A percentile compares a stretch with the other conserved stretches of the same genome.
These are phyloP conservation scores for Theileria orientalis DNA, from an alignment of 169 alveolate genomes.

Conservation along the genomic window DNA sequence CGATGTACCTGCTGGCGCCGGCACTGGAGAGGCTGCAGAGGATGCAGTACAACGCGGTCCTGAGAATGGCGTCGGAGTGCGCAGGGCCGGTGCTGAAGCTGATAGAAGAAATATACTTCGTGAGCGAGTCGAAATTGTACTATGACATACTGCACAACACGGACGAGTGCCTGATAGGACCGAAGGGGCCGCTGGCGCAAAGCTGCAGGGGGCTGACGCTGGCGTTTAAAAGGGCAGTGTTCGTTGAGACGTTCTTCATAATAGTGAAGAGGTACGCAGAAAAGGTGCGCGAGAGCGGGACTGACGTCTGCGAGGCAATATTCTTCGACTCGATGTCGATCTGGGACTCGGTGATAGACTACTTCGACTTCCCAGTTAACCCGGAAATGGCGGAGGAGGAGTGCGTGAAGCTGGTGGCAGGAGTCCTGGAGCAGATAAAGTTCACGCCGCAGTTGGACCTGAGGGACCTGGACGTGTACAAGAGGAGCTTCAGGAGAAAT, in stretches of 20 bases:
- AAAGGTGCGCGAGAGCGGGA: not conserved
- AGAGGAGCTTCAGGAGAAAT: not conserved
- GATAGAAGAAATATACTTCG: not conserved
- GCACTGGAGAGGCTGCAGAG: not conserved
- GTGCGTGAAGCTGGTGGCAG: not conserved
- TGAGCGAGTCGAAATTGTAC: not conserved
- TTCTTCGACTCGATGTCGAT: slow-evolving; percentile 50
- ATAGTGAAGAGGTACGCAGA: slow-evolving; percentile 12
- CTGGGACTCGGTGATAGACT: slow-evolving; percentile 36
- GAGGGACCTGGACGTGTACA: not conserved
- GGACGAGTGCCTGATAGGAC: slow-evolving; percentile 34
- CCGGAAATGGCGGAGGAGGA: slow-evolving; percentile 4
- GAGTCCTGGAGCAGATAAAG: not conserved
- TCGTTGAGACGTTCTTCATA: slow-evolving; percentile 33
- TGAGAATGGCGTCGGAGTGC: not conserved
- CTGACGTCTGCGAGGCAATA: slow-evolving; percentile 9
- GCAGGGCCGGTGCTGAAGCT: not conserved
- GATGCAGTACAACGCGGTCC: not conserved
- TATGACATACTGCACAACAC: slow-evolving; percentile 36
- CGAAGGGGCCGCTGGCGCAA: slow-evolving; percentile 32
- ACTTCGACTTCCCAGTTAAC: slow-evolving; percentile 4
- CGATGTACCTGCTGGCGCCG: not conserved
- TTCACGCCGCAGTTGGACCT: not conserved
- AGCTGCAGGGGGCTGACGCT: not conserved
- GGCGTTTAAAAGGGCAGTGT: slow-evolving; percentile 19